Percentiles rank a stretch among this genome's conserved stretches.
phyloP scores from a whole-genome alignment of 345 rosid genomes.

The Eucalyptus albens region DNA sequence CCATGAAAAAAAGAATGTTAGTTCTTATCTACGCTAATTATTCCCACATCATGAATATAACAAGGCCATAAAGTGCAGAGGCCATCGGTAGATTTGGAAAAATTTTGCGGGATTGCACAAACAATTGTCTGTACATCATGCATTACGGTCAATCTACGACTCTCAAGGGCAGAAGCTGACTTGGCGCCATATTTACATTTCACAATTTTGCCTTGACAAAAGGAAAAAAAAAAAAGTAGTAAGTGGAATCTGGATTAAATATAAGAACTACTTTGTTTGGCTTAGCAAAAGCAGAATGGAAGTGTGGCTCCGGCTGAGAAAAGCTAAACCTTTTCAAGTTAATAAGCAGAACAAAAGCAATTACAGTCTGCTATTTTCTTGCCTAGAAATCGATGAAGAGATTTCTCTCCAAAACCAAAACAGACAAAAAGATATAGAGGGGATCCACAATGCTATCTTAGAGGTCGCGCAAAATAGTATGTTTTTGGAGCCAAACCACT shows the following conservation, averaged over 20 bases:
- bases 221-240: background rate
- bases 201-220: background rate
- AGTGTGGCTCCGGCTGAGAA: background rate
- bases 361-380: background rate
- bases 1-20: no score
- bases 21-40: no score
- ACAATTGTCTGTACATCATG: background rate
- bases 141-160: background rate
- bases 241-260: background rate
- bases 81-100: background rate
- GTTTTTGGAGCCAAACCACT: background rate
- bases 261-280: background rate
- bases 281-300: background rate
- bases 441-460: background rate
- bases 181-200: background rate
- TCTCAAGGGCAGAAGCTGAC: background rate
- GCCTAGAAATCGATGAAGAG: background rate
- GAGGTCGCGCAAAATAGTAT: background rate
- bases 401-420: background rate
- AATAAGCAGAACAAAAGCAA: background rate
- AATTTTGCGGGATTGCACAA: background rate
- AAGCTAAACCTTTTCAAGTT: no score
- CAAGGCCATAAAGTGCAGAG: background rate
- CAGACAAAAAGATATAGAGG: no score
- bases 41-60: no score